Base-by-base conservation (phyloP, 371 early-diverging fungal species). In the Syncephalastrum racemosum region DNA sequence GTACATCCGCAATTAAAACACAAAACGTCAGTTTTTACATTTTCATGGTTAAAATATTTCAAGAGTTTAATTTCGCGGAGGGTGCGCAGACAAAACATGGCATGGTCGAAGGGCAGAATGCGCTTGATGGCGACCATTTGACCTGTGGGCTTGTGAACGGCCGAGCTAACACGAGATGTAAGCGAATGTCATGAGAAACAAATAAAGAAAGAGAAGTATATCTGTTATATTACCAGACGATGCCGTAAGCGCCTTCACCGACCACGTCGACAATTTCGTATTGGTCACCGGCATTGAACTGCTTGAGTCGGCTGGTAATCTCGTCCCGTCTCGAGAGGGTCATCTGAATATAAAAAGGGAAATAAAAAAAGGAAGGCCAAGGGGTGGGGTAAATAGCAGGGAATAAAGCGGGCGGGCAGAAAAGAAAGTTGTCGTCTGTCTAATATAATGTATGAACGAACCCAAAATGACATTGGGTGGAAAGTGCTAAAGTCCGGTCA, bases 121-220 rank as follows among this genome's bases (percentile, higher is more conserved):
- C 92, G 91, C 68, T 96, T 96, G 69, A 96, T 93, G 66, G 96
- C 96, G 1, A 96, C 94, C 61, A 87, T 89, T 70, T 92, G 90
- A 7, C 93, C 91, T 14, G 92, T 90, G 41, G 90, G 87, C 51
- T 84, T 84, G 70, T 93, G 87, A 47, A 87, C 81, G 45, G 92
- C 91, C 53, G 91, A 89, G 56, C 92, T 92, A 76, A 20, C 16
- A n/a, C 18, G 44, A 20, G 18, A 54, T 31, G 43, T 56, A 15
- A 39, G 16, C 12, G 16, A 49, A 22, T 47, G 39, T 53, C 42
- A 46, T 1, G 36, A 4, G 27, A 27, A 27, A 27, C 27, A 27
- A 53, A 56, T 46, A 49, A 49, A 18, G 22, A 53, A 23, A 51
- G 41, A 55, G 10, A 54, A 39, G 13, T 20, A 42, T 14, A 46